Evolutionary conservation across 768 basidiomycete genomes (phyloP).

Genomic region (Boletus edulis): DNA sequence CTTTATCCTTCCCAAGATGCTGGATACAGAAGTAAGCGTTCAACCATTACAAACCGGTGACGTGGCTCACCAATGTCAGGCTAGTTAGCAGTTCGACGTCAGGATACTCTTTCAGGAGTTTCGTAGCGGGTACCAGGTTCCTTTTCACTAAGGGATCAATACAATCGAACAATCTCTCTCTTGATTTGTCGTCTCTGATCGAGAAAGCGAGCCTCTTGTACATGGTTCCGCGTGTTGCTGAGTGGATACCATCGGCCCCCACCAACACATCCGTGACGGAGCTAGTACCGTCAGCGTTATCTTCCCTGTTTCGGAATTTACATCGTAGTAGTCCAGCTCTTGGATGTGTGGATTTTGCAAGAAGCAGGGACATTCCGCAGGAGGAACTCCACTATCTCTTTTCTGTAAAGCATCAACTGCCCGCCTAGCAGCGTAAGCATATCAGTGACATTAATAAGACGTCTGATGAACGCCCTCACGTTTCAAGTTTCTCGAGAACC

Average conservation of each 20-base stretch:
- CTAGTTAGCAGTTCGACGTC: conserved; percentile 22
- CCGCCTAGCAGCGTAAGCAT: conserved; percentile 19
- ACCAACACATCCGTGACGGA: conserved; percentile 39
- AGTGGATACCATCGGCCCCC: conserved; percentile 44
- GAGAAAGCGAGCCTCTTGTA: conserved; percentile 15
- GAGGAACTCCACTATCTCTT: conserved; percentile 35
- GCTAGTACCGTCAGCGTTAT: conserved; percentile 33
- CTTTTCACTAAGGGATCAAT: conserved; percentile 38
- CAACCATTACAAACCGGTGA: not conserved
- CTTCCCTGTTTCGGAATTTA: conserved; percentile 15
- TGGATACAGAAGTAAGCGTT: conserved; percentile 2
- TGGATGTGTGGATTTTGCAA: conserved; percentile 34
- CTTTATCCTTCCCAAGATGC: conserved; percentile 24
- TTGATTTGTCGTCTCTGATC: not conserved
- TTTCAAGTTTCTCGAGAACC: conserved; percentile 23
- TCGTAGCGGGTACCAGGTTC: conserved; percentile 31
- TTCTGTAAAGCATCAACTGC: conserved; percentile 32
- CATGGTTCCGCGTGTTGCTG: conserved; percentile 31
- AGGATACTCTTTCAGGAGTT: conserved; percentile 33
- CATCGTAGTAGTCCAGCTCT: conserved; percentile 33
- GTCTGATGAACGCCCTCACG: conserved; percentile 11
- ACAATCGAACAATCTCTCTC: conserved; percentile 12
- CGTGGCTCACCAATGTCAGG: conserved; percentile 19
- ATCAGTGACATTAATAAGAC: not conserved
- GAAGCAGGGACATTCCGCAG: conserved; percentile 25